Evolutionary conservation across 176 grass and related monocot genomes (phyloP).

Genomic region (Juncus inflexus): DNA sequence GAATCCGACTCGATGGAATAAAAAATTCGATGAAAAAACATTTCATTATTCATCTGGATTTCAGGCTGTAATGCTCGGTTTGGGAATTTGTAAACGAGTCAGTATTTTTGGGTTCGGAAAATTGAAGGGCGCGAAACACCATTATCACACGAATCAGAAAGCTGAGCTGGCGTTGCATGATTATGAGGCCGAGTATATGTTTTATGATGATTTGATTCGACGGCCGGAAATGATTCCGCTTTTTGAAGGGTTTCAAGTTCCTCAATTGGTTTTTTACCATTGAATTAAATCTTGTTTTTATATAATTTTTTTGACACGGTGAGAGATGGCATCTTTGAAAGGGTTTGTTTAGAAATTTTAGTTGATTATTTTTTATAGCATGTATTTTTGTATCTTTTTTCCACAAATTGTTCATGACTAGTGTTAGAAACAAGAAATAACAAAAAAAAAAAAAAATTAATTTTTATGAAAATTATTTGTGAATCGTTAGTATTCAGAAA

Average conservation of each 20-base stretch:
- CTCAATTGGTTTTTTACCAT: conserved; percentile 27
- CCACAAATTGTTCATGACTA: too few relatives aligned
- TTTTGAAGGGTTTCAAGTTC: conserved; percentile 33
- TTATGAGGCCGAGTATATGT: conserved; percentile 80
- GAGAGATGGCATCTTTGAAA: too few relatives aligned
- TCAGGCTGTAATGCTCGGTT: conserved; percentile 61
- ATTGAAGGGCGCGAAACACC: conserved; percentile 49
- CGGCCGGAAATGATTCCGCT: conserved; percentile 59
- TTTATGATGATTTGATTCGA: conserved; percentile 57
- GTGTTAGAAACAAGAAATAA: too few relatives aligned
- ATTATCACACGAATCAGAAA: conserved; percentile 73
- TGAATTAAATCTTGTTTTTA: neutral
- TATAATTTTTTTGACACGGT: too few relatives aligned
- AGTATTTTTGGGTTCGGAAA: conserved; percentile 78
- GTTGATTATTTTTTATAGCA: too few relatives aligned
- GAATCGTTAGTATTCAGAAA: too few relatives aligned
- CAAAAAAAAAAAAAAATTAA: too few relatives aligned
- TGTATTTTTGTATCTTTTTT: too few relatives aligned
- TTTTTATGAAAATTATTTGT: too few relatives aligned
- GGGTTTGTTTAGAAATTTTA: too few relatives aligned
- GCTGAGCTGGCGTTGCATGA: conserved; percentile 74
- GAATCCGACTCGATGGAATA: conserved; percentile 36
- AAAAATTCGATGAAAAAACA: conserved; percentile 53
- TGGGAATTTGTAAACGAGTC: conserved; percentile 50
- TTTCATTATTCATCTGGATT: conserved; percentile 89